Evolutionary conservation across 2,329 filamentous ascomycete genomes (phyloP).

Genomic region (Elsinoe ampelina): DNA sequence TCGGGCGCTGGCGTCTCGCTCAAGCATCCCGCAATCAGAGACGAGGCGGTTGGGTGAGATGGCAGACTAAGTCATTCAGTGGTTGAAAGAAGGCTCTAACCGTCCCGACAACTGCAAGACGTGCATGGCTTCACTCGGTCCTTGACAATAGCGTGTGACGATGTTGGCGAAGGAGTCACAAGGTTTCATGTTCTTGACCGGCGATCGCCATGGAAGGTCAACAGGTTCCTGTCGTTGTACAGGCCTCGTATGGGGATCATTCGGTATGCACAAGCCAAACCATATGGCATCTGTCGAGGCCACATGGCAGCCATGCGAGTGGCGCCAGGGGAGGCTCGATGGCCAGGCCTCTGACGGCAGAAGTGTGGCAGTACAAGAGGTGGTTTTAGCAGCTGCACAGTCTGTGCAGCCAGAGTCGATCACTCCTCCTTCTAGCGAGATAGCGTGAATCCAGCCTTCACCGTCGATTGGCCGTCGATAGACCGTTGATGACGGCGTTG

Average conservation of each 20-base stretch:
- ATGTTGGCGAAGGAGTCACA: constrained; percentile 1
- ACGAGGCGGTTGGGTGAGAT: neutral
- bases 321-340: neutral
- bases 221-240: neutral
- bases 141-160: constrained; percentile 1
- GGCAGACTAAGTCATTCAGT: neutral
- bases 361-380: constrained; percentile 11
- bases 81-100: constrained; percentile 7
- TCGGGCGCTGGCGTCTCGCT: constrained; percentile 3
- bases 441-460: no score
- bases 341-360: neutral
- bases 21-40: constrained; percentile 1
- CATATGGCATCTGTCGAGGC: constrained; percentile 10
- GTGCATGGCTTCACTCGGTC: constrained; percentile 1
- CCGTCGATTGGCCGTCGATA: no score
- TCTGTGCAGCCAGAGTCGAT: no score
- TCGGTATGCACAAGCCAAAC: constrained; percentile 1
- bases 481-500: no score
- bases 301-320: constrained; percentile 9
- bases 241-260: neutral
- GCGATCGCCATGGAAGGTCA: neutral
- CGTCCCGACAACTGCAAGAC: constrained; percentile 10
- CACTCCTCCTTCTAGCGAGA: no score
- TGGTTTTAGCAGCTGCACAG: no score
- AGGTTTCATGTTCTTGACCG: neutral